Conservation (phyloP, 2,329 filamentous ascomycete genomes). For the Penicillium sumatraense region DNA sequence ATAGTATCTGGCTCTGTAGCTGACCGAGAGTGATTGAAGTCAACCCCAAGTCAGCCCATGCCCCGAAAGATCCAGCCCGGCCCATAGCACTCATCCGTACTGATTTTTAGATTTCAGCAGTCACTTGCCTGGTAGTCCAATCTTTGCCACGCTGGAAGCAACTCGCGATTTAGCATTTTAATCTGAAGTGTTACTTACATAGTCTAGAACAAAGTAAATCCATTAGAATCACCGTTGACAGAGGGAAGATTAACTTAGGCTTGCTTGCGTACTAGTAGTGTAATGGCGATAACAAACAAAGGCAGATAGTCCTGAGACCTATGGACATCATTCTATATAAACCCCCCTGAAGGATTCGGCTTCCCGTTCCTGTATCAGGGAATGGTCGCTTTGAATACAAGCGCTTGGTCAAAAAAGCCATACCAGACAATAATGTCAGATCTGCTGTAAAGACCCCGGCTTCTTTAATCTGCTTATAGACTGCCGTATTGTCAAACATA, state of each 20-base stretch:
- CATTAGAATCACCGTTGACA: neutral
- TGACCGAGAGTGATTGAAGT: too few species aligned
- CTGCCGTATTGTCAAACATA: slow-evolving; percentile 1
- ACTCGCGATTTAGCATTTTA: neutral
- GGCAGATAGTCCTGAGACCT: neutral
- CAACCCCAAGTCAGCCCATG: too few species aligned
- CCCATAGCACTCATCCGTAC: neutral
- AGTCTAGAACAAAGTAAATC: neutral
- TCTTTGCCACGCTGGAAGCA: neutral
- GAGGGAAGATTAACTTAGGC: neutral
- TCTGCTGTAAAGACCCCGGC: neutral
- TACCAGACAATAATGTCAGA: neutral
- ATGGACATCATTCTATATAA: neutral
- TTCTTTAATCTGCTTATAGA: neutral
- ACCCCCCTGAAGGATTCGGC: neutral
- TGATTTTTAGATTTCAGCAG: neutral
- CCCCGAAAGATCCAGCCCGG: too few species aligned
- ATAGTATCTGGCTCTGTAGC: too few species aligned
- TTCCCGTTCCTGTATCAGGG: neutral
- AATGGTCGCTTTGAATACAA: slow-evolving; percentile 3
- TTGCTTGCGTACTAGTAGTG: neutral
- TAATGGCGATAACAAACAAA: neutral
- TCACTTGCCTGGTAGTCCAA: neutral
- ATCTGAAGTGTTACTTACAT: neutral
- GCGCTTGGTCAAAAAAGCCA: slow-evolving; percentile 4